These are phyloP conservation scores for Aphanomyces cochlioides DNA, from an alignment of 352 stramenopile species.

Conservation along the genomic window DNA sequence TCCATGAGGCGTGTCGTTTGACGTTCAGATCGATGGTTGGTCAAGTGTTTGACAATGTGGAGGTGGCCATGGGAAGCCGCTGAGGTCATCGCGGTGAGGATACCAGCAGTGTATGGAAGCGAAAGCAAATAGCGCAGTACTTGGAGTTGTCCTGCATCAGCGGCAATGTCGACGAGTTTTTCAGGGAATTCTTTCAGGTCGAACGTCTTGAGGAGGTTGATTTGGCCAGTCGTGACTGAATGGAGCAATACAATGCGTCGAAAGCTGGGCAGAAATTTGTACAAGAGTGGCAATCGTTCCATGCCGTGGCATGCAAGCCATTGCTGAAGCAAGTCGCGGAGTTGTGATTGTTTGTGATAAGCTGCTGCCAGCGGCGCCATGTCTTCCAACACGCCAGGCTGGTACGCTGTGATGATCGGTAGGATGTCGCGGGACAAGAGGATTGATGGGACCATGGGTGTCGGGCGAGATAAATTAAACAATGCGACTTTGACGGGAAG, in stretches of 20 bases:
- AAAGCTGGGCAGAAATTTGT: neutral
- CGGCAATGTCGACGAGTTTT: conserved; percentile 1
- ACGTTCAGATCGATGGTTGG: neutral
- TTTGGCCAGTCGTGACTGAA: neutral
- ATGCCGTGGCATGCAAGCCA: neutral
- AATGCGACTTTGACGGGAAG: neutral
- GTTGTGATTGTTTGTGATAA: neutral
- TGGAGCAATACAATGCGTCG: neutral
- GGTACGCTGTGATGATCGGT: neutral
- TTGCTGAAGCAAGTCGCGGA: neutral
- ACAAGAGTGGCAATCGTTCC: neutral
- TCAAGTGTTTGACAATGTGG: neutral
- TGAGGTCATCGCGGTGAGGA: neutral
- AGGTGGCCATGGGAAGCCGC: neutral
- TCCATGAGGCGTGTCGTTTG: neutral
- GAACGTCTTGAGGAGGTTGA: neutral
- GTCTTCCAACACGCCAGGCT: conserved; percentile 5
- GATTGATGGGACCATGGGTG: neutral
- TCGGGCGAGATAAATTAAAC: neutral
- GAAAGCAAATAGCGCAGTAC: conserved; percentile 5
- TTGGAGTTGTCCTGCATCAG: conserved; percentile 1
- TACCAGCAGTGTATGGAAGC: neutral
- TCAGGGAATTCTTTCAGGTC: neutral
- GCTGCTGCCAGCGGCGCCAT: neutral
- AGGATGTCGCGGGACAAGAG: neutral